These are phyloP conservation scores for Phytophthora uliginosa DNA, from an alignment of 352 stramenopile genomes.

Conservation along the genomic window DNA sequence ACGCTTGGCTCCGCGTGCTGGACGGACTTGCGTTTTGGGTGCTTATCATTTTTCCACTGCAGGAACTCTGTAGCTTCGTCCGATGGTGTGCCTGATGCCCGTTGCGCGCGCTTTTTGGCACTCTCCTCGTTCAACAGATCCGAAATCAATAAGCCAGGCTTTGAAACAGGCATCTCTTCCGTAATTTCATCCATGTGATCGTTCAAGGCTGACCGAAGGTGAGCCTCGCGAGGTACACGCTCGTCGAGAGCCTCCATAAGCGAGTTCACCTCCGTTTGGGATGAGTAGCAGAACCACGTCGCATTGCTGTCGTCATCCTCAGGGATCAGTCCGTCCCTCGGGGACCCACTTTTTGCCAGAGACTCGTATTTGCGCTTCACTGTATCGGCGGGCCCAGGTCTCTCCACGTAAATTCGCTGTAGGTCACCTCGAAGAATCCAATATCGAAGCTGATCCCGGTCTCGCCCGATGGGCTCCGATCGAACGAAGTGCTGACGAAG, in stretches of 20 bases:
- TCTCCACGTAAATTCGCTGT: constrained; percentile 78
- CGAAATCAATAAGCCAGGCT: constrained; percentile 79
- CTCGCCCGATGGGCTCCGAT: constrained; percentile 77
- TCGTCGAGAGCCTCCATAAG: constrained; percentile 71
- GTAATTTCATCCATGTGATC: constrained; percentile 75
- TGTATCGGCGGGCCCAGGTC: constrained; percentile 49
- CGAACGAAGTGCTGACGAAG: constrained; percentile 80
- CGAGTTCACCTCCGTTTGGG: constrained; percentile 65
- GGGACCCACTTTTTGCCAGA: constrained; percentile 37
- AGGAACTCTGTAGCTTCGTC: constrained; percentile 46
- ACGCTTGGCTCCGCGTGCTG: constrained; percentile 46
- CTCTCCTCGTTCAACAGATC: constrained; percentile 77
- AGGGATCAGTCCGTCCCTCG: constrained; percentile 28
- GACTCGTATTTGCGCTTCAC: constrained; percentile 61
- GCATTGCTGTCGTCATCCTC: constrained; percentile 40
- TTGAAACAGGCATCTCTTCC: constrained; percentile 76
- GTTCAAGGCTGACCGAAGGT: constrained; percentile 55
- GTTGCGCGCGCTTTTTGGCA: constrained; percentile 57
- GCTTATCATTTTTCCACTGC: constrained; percentile 76
- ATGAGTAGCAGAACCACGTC: constrained; percentile 77
- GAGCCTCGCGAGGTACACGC: constrained; percentile 55
- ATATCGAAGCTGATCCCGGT: constrained; percentile 67
- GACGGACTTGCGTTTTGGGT: constrained; percentile 36
- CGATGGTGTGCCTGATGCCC: constrained; percentile 3
- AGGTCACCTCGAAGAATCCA: constrained; percentile 83